Base-by-base conservation (phyloP, 1,139 yeast species). In the Cylindricascospora bacillispora region DNA sequence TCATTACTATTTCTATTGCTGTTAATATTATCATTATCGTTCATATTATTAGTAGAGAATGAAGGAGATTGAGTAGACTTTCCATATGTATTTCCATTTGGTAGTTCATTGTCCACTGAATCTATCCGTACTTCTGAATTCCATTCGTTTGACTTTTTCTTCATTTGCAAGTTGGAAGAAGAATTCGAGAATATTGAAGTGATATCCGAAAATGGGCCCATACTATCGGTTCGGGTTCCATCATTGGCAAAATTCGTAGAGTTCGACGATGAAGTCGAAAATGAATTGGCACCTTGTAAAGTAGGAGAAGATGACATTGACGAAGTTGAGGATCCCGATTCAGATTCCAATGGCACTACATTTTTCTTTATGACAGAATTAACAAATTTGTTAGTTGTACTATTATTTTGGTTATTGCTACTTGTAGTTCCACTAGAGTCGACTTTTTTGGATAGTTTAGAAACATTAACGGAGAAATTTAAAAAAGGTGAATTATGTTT, bases 211-310 rank as follows among this genome's bases (percentile, higher is more conserved):
- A 21, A 6, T 21, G 23, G 25, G 4, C 6, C 2, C 20, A 10
- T 7, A 10, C 9, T 7, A 18, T 18, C 20, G 9, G 20, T 10
- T 18, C 6, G 9, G 6, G 24, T 10, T 10, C 12, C 11, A 7
- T n/a, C 12, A 9, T 9, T 6, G 9, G 28, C 4, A 14, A 17
- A 11, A 50, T 30, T 58, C 57, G 11, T 52, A 47, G 29, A 50
- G 10, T 38, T 26, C 13, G 51, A 11, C 57, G 23, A 56, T 18
- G 58, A 31, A 10, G 28, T 25, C 12, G 21, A 24, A 10, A 16
- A 25, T 11, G 19, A 12, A 9, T 6, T 12, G 9, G 28, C 15
- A 11, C 18, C 16, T 13, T 14, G 6, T 11, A 13, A 22, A 22
- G 7, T 11, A 17, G 9, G 21, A 27, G 15, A 31, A 25, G 28